Percentiles rank a stretch among this genome's conserved stretches.
These are phyloP conservation scores for Lachnellula subtilissima DNA, from an alignment of 2,329 filamentous ascomycete species.

Conservation along the genomic window DNA sequence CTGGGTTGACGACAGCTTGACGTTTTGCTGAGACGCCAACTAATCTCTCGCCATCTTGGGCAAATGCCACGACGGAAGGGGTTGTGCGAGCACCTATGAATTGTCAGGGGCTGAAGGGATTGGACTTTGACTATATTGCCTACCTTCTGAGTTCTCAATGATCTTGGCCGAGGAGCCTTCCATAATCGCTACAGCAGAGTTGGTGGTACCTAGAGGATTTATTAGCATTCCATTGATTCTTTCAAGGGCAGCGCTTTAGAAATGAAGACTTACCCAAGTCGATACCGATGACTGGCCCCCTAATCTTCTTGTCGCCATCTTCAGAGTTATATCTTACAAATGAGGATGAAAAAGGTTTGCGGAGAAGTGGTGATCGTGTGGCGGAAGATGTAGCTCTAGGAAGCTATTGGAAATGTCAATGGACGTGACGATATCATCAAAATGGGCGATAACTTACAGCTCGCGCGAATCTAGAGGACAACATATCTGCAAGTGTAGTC, in stretches of 20 bases:
- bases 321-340: constrained; percentile 77
- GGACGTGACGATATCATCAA: constrained; percentile 11
- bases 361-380: constrained; percentile 62
- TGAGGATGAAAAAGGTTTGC: constrained; percentile 65
- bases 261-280: constrained; percentile 68
- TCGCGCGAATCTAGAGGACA: constrained; percentile 67
- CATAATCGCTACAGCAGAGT: constrained; percentile 96
- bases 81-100: constrained; percentile 75
- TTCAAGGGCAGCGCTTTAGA: not conserved
- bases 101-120: constrained; percentile 4
- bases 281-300: constrained; percentile 95
- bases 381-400: constrained; percentile 69
- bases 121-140: constrained; percentile 26
- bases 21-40: constrained; percentile 97
- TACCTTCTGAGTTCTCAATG: constrained; percentile 96
- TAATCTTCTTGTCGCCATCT: constrained; percentile 75
- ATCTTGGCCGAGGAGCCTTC: constrained; percentile 94
- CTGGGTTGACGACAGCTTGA: constrained; percentile 96
- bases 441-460: constrained; percentile 55
- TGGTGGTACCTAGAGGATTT: constrained; percentile 67
- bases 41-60: constrained; percentile 90
- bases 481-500: constrained; percentile 49
- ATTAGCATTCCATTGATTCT: constrained; percentile 16
- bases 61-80: constrained; percentile 91
- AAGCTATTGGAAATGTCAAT: constrained; percentile 50